Conservation (phyloP, 2,329 filamentous ascomycete genomes). For the Colletotrichum sp. region DNA sequence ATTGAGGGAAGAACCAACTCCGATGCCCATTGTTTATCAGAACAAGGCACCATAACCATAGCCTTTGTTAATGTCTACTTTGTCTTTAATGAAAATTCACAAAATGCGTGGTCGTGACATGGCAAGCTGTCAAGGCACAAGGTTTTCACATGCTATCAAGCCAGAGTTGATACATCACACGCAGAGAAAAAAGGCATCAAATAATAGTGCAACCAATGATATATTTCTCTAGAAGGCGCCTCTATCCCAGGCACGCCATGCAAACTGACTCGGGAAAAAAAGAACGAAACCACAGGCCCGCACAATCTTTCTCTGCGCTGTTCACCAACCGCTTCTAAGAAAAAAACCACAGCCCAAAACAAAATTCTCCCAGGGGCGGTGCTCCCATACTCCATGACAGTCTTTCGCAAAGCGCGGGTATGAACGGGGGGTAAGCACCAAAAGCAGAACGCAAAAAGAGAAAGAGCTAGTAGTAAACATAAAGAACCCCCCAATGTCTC, state of each 20-base stretch:
- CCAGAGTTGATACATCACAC: neutral
- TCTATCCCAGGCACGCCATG: neutral
- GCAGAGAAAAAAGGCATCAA: neutral
- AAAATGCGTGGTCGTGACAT: fast-evolving
- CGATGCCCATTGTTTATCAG: neutral
- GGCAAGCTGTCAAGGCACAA: neutral
- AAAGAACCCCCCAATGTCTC: neutral
- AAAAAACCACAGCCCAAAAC: neutral
- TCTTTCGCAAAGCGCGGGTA: neutral
- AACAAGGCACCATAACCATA: neutral
- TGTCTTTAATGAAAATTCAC: neutral
- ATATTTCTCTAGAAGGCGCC: neutral
- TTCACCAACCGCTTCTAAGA: neutral
- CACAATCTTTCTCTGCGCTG: neutral
- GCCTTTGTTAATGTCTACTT: neutral
- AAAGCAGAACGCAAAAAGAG: neutral
- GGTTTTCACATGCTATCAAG: neutral
- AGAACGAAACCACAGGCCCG: neutral
- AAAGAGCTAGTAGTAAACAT: neutral
- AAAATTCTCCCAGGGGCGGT: neutral
- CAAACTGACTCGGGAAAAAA: neutral
- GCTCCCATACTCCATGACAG: neutral
- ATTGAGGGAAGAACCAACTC: neutral
- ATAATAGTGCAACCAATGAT: neutral
- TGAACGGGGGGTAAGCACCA: neutral